phyloP scores from a whole-genome alignment of 1,284 basidiomycete species.

The Marasmius fiardii region DNA sequence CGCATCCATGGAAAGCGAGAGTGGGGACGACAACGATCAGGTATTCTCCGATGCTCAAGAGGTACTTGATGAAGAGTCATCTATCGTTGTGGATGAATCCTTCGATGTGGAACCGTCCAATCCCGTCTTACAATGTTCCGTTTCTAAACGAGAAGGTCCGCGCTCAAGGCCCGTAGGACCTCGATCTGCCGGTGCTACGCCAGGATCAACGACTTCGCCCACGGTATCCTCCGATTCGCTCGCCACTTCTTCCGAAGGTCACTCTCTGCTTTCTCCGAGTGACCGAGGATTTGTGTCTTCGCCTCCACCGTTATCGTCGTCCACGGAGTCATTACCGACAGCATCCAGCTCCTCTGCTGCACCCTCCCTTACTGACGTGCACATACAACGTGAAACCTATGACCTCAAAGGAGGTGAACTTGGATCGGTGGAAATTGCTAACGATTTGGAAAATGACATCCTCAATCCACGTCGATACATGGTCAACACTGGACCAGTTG shows the following conservation, averaged over 20 bases:
- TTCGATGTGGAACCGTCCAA: background rate
- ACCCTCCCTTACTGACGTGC: constrained; percentile 35
- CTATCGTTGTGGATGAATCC: background rate
- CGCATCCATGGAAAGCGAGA: background rate
- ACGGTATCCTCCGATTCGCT: constrained; percentile 25
- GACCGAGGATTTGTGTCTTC: constrained; percentile 10
- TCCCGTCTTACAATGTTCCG: background rate
- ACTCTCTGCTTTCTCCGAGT: constrained; percentile 19
- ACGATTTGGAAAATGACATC: constrained; percentile 12
- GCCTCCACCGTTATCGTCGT: constrained; percentile 39
- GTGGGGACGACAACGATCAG: constrained; percentile 3
- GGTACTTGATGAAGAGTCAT: background rate
- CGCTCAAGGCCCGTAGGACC: constrained; percentile 14
- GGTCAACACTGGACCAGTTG: constrained; percentile 23
- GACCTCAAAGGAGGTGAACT: constrained; percentile 12
- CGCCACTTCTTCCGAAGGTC: constrained; percentile 37
- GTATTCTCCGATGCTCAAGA: constrained; percentile 3
- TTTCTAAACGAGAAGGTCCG: background rate
- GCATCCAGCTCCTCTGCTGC: constrained; percentile 36
- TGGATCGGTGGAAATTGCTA: constrained; percentile 11
- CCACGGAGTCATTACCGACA: constrained; percentile 42
- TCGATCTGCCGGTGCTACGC: constrained; percentile 9
- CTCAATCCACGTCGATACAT: constrained; percentile 9
- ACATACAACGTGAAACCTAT: constrained; percentile 22
- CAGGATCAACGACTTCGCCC: constrained; percentile 6